These are phyloP conservation scores for Neopestalotiopsis rosae DNA, from an alignment of 2,329 filamentous ascomycete genomes.

Conservation along the genomic window DNA sequence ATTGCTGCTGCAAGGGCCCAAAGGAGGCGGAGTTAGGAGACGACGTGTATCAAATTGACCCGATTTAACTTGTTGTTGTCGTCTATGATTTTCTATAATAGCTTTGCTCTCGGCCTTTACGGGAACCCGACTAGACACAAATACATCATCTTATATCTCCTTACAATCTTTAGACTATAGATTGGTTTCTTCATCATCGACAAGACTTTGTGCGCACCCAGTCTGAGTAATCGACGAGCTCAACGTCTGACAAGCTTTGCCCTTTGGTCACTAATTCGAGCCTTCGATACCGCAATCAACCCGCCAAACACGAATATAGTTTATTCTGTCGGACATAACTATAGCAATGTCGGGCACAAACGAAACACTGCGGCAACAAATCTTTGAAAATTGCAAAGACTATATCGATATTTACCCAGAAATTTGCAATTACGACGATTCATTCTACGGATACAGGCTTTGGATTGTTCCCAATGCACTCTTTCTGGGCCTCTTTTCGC, in stretches of 20 bases:
- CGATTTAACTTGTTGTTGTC: background rate
- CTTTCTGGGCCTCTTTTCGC: constrained; percentile 48
- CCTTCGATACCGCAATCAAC: background rate
- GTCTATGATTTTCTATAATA: background rate
- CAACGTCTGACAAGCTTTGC: too few relatives aligned
- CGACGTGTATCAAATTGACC: background rate
- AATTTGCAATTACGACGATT: constrained; percentile 25
- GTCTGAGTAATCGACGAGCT: too few relatives aligned
- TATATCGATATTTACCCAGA: constrained; percentile 8
- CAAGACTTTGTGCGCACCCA: too few relatives aligned
- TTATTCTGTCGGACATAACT: too few relatives aligned
- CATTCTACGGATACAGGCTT: constrained; percentile 59
- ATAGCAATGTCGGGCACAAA: background rate
- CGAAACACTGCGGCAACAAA: background rate
- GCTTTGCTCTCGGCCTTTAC: background rate
- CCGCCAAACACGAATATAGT: too few relatives aligned
- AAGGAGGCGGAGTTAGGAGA: background rate
- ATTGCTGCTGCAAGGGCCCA: background rate
- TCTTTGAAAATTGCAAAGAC: constrained; percentile 7
- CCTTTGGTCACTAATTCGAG: too few relatives aligned
- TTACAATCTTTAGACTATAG: too few relatives aligned
- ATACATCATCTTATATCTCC: too few relatives aligned
- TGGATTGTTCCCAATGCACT: constrained; percentile 56
- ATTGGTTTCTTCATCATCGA: too few relatives aligned
- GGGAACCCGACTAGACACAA: too few relatives aligned